Evolutionary conservation across 176 grass and related monocot genomes (phyloP).

Genomic region (Eragrostis nindensis): DNA sequence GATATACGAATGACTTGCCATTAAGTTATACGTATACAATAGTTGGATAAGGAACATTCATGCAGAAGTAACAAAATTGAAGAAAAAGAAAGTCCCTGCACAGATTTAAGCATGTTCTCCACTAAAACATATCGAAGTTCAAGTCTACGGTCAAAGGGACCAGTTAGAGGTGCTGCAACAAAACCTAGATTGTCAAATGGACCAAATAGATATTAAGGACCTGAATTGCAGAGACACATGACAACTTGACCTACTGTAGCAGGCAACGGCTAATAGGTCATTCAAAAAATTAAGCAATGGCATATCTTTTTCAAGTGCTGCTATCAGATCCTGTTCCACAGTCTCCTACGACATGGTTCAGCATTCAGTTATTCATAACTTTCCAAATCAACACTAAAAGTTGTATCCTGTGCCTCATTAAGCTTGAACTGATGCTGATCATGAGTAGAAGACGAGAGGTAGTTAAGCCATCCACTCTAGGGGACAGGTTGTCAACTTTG

Average conservation of each 20-base stretch:
- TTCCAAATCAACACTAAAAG: constrained; percentile 27
- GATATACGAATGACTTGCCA: background rate
- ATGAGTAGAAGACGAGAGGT: background rate
- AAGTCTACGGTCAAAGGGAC: background rate
- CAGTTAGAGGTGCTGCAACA: background rate
- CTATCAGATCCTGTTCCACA: background rate
- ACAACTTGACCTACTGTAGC: background rate
- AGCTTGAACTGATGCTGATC: constrained; percentile 14
- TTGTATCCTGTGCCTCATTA: constrained; percentile 11
- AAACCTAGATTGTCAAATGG: background rate
- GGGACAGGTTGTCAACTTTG: background rate
- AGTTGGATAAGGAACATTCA: background rate
- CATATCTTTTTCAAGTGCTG: background rate
- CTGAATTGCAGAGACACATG: background rate
- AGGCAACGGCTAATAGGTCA: background rate
- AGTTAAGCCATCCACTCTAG: background rate
- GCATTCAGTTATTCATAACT: background rate
- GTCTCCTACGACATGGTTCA: constrained; percentile 14
- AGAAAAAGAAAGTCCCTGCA: background rate
- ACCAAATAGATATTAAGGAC: background rate
- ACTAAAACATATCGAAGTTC: background rate
- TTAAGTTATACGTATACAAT: background rate
- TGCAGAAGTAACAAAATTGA: background rate
- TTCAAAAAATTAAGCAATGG: background rate
- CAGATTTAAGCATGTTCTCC: background rate